Conservation (phyloP, 2,329 filamentous ascomycete species). For the Penicillium sclerotigenum region DNA sequence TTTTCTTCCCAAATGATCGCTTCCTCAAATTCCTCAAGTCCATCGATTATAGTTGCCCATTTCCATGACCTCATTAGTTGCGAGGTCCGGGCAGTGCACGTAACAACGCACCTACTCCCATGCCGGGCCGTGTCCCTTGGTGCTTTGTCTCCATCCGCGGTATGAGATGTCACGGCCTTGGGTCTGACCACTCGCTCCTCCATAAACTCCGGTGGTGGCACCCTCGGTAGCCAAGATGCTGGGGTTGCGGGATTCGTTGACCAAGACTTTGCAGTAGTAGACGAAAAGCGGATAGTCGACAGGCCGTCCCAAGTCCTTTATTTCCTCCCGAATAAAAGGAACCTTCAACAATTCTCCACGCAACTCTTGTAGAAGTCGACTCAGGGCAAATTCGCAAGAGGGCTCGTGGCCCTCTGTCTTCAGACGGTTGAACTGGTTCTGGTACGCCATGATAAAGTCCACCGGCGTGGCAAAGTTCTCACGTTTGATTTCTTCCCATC, state of each 20-base stretch:
- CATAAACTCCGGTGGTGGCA: neutral
- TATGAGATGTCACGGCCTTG: neutral
- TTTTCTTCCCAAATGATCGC: neutral
- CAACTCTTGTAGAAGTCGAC: neutral
- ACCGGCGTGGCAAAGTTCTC: neutral
- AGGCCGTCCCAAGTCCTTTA: neutral
- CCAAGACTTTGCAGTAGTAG: slow-evolving; percentile 1
- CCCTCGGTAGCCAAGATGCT: neutral
- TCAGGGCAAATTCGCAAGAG: neutral
- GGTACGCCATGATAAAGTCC: neutral
- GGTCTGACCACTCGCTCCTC: neutral
- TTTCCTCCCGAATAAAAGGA: neutral
- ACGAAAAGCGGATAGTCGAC: neutral
- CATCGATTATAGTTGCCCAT: neutral
- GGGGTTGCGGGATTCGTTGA: neutral
- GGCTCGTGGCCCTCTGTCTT: neutral
- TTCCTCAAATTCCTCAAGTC: neutral
- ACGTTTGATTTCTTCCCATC: neutral
- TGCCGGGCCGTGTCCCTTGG: neutral
- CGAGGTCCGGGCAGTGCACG: neutral
- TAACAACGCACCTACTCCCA: neutral
- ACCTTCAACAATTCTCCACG: neutral
- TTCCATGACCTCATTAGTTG: neutral
- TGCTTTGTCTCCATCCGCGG: neutral
- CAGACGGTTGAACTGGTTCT: slow-evolving; percentile 1